phyloP scores from a whole-genome alignment of 2,329 filamentous ascomycete species.

The Calonectria hongkongensis region DNA sequence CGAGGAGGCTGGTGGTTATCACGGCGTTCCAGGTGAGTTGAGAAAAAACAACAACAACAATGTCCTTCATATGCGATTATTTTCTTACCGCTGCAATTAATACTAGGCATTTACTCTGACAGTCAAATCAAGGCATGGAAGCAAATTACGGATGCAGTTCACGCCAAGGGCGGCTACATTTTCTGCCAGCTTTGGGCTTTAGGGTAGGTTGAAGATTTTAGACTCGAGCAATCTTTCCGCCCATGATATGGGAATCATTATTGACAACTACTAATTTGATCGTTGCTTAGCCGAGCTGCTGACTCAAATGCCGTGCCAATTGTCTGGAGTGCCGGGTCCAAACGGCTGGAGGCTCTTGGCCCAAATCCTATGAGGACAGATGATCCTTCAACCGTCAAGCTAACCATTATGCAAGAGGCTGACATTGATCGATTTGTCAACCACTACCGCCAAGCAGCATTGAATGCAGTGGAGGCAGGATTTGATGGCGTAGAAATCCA shows the following conservation, averaged over 20 bases:
- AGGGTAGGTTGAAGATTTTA: slow-evolving; percentile 73
- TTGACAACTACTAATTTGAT: slow-evolving; percentile 19
- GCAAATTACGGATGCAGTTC: slow-evolving; percentile 76
- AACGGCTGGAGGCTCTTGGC: slow-evolving; percentile 34
- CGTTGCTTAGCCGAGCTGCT: slow-evolving; percentile 44
- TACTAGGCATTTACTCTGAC: slow-evolving; percentile 74
- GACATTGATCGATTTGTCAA: slow-evolving; percentile 79
- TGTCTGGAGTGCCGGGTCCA: slow-evolving; percentile 49
- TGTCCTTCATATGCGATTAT: neutral
- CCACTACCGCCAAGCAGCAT: slow-evolving; percentile 73
- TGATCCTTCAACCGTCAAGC: slow-evolving; percentile 40
- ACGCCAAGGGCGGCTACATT: slow-evolving; percentile 76
- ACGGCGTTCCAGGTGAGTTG: slow-evolving; percentile 47
- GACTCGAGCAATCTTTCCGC: neutral
- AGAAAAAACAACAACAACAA: neutral
- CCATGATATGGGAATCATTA: neutral
- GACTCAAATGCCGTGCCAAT: slow-evolving; percentile 44
- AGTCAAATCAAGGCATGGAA: slow-evolving; percentile 77
- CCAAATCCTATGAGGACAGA: slow-evolving; percentile 35
- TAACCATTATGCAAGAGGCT: slow-evolving; percentile 74
- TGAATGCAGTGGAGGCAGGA: slow-evolving; percentile 76
- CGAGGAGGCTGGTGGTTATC: slow-evolving; percentile 57
- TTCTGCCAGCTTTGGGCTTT: slow-evolving; percentile 79
- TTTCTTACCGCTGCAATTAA: slow-evolving; percentile 54
- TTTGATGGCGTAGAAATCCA: slow-evolving; percentile 82